Evolutionary conservation across 176 grass and related monocot genomes (phyloP).

Genomic region (Aegilops longissima): DNA sequence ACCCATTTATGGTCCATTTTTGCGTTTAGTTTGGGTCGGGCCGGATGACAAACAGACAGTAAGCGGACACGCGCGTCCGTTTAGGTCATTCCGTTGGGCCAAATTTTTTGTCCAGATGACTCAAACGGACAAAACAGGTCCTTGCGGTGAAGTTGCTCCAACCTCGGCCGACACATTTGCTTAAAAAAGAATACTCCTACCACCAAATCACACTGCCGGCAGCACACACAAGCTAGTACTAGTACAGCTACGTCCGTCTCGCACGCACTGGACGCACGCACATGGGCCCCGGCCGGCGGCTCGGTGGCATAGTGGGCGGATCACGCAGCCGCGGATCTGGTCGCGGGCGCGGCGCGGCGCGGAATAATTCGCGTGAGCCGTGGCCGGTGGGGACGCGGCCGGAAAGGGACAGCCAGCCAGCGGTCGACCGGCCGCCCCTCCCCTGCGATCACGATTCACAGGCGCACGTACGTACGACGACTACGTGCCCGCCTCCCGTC

Average conservation of each 20-base stretch:
- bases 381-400: not conserved
- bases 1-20: too few species aligned
- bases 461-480: too few species aligned
- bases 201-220: not conserved
- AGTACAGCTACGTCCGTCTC: not conserved
- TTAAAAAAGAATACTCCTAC: too few species aligned
- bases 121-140: too few species aligned
- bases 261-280: not conserved
- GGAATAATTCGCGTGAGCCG: constrained; percentile 38
- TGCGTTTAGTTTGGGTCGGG: too few species aligned
- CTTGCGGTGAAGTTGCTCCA: too few species aligned
- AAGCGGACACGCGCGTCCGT: too few species aligned
- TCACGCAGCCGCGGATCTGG: constrained; percentile 25
- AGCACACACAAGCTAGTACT: not conserved
- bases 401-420: not conserved
- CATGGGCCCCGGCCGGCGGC: not conserved
- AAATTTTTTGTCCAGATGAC: too few species aligned
- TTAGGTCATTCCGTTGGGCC: too few species aligned
- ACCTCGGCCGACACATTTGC: too few species aligned
- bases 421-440: not conserved
- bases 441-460: not conserved
- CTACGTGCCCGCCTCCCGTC: too few species aligned
- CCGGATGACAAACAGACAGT: too few species aligned
- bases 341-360: not conserved
- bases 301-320: constrained; percentile 20